Evolutionary conservation across 2,329 filamentous ascomycete genomes (phyloP).

Genomic region (Sordariomycetes sp.): DNA sequence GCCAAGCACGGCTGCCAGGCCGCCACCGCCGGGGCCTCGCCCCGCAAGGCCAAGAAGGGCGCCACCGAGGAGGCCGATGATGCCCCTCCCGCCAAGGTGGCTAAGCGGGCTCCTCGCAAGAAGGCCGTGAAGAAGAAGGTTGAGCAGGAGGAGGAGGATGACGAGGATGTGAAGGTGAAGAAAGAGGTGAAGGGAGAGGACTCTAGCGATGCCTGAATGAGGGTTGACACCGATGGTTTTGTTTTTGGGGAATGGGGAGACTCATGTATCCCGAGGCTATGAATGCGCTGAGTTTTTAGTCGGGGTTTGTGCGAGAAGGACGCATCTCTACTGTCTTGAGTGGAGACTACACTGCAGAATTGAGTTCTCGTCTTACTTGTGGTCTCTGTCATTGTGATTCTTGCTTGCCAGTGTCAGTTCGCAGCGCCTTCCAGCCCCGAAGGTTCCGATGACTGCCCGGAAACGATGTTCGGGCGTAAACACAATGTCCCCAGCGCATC

Average conservation of each 20-base stretch:
- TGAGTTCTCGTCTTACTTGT: not conserved
- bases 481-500: too few species aligned
- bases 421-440: not conserved
- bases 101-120: slow-evolving; percentile 21
- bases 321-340: not conserved
- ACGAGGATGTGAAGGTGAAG: slow-evolving; percentile 8
- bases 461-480: too few species aligned
- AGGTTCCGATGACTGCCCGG: too few species aligned
- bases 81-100: slow-evolving; percentile 17
- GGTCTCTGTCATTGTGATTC: not conserved
- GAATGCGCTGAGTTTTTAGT: not conserved
- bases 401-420: not conserved
- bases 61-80: slow-evolving; percentile 1
- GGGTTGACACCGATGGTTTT: too few species aligned
- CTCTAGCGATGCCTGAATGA: not conserved
- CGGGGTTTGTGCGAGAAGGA: not conserved
- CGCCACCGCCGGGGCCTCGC: slow-evolving; percentile 12
- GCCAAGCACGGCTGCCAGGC: slow-evolving; percentile 27
- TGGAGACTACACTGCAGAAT: not conserved
- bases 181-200: slow-evolving; percentile 8
- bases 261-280: not conserved
- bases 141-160: not conserved
- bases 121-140: slow-evolving; percentile 9
- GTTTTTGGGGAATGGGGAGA: not conserved
- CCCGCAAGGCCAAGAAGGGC: slow-evolving; percentile 13